Conservation (phyloP, 192 early-diverging fungal species). For the Podila clonocystis region DNA sequence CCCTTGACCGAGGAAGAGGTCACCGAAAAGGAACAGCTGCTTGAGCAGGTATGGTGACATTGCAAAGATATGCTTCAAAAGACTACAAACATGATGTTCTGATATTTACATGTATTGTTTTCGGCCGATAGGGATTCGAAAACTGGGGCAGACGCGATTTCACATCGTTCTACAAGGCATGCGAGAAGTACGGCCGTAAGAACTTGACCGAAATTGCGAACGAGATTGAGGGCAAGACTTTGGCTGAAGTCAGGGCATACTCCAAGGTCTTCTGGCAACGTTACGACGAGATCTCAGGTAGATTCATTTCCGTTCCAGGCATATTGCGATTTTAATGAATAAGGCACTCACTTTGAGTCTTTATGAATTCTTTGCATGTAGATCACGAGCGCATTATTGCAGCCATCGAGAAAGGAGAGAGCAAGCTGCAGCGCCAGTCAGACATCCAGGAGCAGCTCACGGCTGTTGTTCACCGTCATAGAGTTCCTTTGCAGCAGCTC, state of each 20-base stretch:
- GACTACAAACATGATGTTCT: too few species aligned
- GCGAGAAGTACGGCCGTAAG: constrained; percentile 85
- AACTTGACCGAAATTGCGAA: constrained; percentile 76
- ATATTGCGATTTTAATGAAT: background rate
- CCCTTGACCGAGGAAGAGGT: constrained; percentile 91
- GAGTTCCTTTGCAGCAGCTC: constrained; percentile 88
- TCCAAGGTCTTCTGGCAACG: constrained; percentile 90
- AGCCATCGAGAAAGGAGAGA: constrained; percentile 92
- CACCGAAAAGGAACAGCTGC: constrained; percentile 73
- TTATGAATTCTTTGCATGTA: constrained; percentile 4
- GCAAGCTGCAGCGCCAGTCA: constrained; percentile 75
- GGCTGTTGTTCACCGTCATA: constrained; percentile 77
- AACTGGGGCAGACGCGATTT: constrained; percentile 95
- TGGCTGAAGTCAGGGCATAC: constrained; percentile 86
- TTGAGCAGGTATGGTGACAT: constrained; percentile 22
- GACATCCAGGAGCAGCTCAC: constrained; percentile 87
- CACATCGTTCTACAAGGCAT: constrained; percentile 84
- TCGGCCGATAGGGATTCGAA: constrained; percentile 76
- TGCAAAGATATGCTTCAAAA: too few species aligned
- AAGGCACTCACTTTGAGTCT: background rate
- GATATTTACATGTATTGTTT: background rate
- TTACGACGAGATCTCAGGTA: constrained; percentile 85
- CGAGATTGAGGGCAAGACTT: constrained; percentile 94
- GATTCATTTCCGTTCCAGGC: background rate
- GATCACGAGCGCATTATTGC: constrained; percentile 89